Percentiles rank a stretch among this genome's conserved stretches.
phyloP scores from a whole-genome alignment of 1,284 basidiomycete species.

The Malassezia equina region DNA sequence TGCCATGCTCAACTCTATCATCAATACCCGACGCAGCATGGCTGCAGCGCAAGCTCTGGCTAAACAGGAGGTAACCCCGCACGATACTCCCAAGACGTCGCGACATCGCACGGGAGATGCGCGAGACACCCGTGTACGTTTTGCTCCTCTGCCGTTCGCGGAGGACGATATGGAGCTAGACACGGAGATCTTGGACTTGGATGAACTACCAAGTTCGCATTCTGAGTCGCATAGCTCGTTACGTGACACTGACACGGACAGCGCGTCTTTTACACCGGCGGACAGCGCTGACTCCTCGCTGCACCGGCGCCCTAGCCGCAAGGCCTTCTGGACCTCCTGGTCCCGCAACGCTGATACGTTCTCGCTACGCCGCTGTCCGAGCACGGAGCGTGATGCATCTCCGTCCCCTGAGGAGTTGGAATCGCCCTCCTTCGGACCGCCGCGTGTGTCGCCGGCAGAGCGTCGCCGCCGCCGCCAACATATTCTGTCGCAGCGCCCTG shows the following conservation, averaged over 20 bases:
- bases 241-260: too few relatives aligned
- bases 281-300: background rate
- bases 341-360: background rate
- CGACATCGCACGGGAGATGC: background rate
- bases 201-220: too few relatives aligned
- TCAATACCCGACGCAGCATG: conserved; percentile 45
- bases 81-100: background rate
- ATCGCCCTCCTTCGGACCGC: background rate
- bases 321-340: background rate
- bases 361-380: background rate
- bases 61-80: background rate
- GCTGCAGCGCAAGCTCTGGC: conserved; percentile 38
- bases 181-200: background rate
- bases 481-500: conserved; percentile 36
- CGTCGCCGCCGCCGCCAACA: conserved; percentile 31
- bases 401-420: background rate
- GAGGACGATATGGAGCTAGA: background rate
- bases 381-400: background rate
- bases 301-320: background rate
- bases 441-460: conserved; percentile 17
- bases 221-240: too few relatives aligned
- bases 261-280: background rate
- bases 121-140: background rate
- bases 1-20: conserved; percentile 45
- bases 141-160: conserved; percentile 1